Evolutionary conservation across 257 asterid species (phyloP).

Genomic region (Jaltomata sinuosa): DNA sequence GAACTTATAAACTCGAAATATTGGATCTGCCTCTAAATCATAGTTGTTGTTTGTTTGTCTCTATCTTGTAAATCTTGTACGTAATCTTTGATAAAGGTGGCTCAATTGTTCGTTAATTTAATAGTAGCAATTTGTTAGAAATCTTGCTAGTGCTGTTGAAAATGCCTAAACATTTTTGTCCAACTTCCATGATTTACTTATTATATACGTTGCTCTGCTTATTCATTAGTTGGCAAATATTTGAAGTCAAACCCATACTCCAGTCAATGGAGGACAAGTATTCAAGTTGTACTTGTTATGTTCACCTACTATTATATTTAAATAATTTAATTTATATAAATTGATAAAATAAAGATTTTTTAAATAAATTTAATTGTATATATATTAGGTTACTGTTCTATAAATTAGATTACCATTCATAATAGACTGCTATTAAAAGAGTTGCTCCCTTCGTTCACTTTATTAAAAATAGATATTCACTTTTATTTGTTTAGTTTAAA

Average conservation of each 20-base stretch:
- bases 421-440: too few species aligned
- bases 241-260: constrained; percentile 4
- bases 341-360: background rate
- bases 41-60: background rate
- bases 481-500: too few species aligned
- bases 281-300: background rate
- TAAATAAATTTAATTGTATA: background rate
- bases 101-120: background rate
- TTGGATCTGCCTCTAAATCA: background rate
- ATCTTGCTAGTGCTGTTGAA: background rate
- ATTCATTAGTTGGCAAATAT: background rate
- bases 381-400: background rate
- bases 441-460: too few species aligned
- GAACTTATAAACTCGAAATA: background rate
- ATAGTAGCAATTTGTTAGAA: background rate
- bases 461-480: too few species aligned
- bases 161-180: background rate
- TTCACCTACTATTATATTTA: constrained; percentile 5
- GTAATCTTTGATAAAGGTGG: background rate
- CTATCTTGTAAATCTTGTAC: background rate
- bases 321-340: background rate
- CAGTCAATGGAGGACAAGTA: background rate
- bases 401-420: background rate
- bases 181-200: background rate
- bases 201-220: constrained; percentile 16